A percentile compares a stretch with the other conserved stretches of the same genome.
These are phyloP conservation scores for Linnemannia schmuckeri DNA, from an alignment of 192 early-diverging fungal genomes.

Conservation along the genomic window DNA sequence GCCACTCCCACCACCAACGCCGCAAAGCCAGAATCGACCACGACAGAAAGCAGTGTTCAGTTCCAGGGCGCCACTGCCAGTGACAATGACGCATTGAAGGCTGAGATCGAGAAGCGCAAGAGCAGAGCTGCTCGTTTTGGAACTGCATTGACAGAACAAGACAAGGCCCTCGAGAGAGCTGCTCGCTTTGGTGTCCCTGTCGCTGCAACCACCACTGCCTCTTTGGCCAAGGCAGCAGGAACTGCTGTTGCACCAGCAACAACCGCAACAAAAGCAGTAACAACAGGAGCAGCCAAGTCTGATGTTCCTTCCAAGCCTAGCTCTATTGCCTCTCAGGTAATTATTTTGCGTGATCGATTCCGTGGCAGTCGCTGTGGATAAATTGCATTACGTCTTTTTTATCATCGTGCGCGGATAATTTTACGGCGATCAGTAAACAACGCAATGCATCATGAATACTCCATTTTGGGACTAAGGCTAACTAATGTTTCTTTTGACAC, in stretches of 20 bases:
- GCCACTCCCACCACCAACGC: slow-evolving; percentile 15
- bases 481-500: not conserved
- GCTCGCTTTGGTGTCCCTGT: slow-evolving; percentile 66
- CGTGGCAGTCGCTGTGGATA: not conserved
- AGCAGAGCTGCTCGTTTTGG: slow-evolving; percentile 64
- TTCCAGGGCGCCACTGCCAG: slow-evolving; percentile 15
- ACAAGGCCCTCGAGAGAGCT: slow-evolving; percentile 65
- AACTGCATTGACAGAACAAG: slow-evolving; percentile 59
- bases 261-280: not conserved
- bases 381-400: not conserved
- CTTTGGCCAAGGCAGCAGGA: slow-evolving; percentile 20
- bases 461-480: not conserved
- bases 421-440: not conserved
- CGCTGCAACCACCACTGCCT: slow-evolving; percentile 21
- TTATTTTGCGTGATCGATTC: not conserved
- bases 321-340: slow-evolving; percentile 32
- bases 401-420: not conserved
- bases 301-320: slow-evolving; percentile 28
- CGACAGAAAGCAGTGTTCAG: not conserved
- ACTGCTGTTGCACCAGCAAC: not conserved
- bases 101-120: slow-evolving; percentile 62
- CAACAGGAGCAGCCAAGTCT: not conserved
- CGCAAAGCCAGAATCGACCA: not conserved
- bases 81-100: slow-evolving; percentile 32
- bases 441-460: no score